Evolutionary conservation across 192 early-diverging fungal species (phyloP), one percentile per base, ranked within the genome.

Genomic region (Radiomyces spectabilis): DNA sequence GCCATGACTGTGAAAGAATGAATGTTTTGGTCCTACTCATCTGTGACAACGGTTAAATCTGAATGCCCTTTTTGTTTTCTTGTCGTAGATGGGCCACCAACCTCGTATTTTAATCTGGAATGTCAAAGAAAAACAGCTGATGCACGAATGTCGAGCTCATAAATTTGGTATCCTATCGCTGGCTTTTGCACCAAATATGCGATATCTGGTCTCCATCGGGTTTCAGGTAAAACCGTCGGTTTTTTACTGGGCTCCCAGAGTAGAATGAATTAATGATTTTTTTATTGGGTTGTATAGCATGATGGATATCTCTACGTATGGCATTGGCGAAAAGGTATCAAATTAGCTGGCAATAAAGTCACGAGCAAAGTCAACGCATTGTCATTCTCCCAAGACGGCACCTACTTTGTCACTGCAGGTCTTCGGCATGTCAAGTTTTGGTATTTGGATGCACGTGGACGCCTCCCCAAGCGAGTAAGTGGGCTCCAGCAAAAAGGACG

Each of bases 271-370:
- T 26, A 0, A 48, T 22, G 55, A 15, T 33, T 51, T 12, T 21
- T 41, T 29, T 29, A 5, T 34, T 55, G 41, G 16, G 13, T 30
- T 26, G 15, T n/a, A 26, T 66, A 88, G 81, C 84, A 91, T 59
- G 90, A 93, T 66, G 89, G 87, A 0, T 84, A 79, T 56, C 53
- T 89, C 26, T 75, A 86, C 57, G 78, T 93, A n/a, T 93, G 90
- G 90, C 81, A 91, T 64, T 90, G 85, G 82, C 71, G 73, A 55
- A 78, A 74, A 26, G 77, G 78, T 4, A 55, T 57, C 5, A 77
- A 78, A 56, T 57, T 90, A 4, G 82, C 79, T 0, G 82, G 74
- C 46, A 83, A 76, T 52, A 75, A 74, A 46, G 72, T 87, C 25
- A 89, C 79, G 15, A 79, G 73, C 9, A 84, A 74, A 32, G 78